Conservation (phyloP, 345 rosid genomes). For the Eucalyptus sp. region DNA sequence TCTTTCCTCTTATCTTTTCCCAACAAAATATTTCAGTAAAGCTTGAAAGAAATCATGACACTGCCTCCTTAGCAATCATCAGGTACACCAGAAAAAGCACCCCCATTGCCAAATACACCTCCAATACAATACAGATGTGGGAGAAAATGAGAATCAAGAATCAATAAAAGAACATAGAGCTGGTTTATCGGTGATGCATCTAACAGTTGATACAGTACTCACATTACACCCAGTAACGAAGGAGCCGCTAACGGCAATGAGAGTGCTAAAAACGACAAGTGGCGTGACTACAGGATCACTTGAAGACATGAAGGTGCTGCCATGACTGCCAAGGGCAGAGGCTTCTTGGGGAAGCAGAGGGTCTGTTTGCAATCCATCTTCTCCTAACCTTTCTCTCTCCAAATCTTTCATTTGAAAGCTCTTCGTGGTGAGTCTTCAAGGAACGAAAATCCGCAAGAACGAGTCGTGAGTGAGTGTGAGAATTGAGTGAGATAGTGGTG, state of each 20-base stretch:
- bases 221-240: constrained; percentile 18
- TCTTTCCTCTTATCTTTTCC: not conserved
- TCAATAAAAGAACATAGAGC: not conserved
- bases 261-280: constrained; percentile 30
- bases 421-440: not conserved
- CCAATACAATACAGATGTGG: not conserved
- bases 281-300: constrained; percentile 5
- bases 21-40: not conserved
- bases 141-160: not conserved
- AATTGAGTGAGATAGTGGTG: not conserved
- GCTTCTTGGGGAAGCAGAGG: not conserved
- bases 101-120: not conserved
- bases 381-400: not conserved
- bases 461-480: not conserved
- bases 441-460: not conserved
- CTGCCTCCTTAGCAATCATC: not conserved
- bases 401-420: not conserved
- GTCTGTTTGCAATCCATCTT: not conserved
- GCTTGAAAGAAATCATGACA: not conserved
- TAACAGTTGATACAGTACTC: not conserved
- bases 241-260: constrained; percentile 25
- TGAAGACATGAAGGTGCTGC: not conserved
- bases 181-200: not conserved
- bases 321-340: not conserved
- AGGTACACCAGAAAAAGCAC: not conserved